Evolutionary conservation across 768 basidiomycete genomes (phyloP).

Genomic region (Boletus subcaerulescens): DNA sequence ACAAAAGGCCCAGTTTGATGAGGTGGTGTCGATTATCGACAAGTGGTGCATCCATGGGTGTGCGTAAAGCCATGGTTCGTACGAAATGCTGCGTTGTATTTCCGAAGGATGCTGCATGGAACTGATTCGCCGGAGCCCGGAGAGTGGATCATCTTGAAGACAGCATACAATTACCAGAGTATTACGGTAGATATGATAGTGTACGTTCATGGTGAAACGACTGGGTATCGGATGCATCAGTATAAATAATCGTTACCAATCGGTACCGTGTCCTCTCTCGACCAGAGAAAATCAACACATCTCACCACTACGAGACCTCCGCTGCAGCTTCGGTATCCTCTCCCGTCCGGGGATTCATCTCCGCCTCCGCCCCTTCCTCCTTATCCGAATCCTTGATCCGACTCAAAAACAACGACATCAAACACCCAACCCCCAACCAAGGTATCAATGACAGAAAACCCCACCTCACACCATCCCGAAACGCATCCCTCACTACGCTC

Average conservation of each 20-base stretch:
- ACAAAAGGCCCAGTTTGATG: conserved; percentile 63
- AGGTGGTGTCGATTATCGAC: conserved; percentile 69
- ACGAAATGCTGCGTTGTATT: no score
- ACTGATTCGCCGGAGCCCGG: no score
- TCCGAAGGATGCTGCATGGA: no score
- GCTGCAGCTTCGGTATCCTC: neutral
- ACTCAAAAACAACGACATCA: conserved; percentile 39
- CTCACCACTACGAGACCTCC: neutral
- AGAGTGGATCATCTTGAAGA: no score
- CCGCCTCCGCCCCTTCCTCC: neutral
- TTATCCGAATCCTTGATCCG: conserved; percentile 33
- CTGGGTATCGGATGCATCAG: no score
- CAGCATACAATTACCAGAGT: no score
- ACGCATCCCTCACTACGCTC: conserved; percentile 38
- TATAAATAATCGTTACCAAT: no score
- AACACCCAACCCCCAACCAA: conserved; percentile 38
- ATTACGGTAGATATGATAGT: no score
- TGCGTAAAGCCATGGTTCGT: no score
- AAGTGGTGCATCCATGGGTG: conserved; percentile 31
- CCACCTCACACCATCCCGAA: conserved; percentile 40
- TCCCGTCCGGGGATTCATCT: neutral
- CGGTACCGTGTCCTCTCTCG: no score
- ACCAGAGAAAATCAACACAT: no score
- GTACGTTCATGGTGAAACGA: no score
- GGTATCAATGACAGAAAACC: conserved; percentile 48